phyloP scores from a whole-genome alignment of 2,329 filamentous ascomycete species.

The Phialemonium atrogriseum region DNA sequence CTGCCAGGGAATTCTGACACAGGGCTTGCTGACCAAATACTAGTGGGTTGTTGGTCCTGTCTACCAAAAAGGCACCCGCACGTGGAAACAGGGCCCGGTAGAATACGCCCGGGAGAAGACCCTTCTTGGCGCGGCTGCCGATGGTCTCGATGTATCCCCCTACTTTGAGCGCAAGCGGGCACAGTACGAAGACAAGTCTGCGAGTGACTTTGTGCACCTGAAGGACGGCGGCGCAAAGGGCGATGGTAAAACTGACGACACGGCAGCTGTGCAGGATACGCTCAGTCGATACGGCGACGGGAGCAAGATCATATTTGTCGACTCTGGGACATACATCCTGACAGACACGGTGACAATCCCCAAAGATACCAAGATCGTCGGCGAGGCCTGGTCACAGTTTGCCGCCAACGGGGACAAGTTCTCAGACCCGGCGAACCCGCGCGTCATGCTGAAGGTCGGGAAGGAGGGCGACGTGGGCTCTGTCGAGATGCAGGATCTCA shows the following conservation, averaged over 20 bases:
- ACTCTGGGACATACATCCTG: background rate
- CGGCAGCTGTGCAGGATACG: conserved; percentile 3
- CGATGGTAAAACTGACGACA: conserved; percentile 8
- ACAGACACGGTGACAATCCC: conserved; percentile 19
- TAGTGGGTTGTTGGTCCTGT: conserved; percentile 1
- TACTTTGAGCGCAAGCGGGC: conserved; percentile 6
- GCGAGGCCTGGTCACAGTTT: conserved; percentile 24
- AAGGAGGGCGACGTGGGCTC: conserved; percentile 48
- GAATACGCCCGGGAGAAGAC: background rate
- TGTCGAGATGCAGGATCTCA: conserved; percentile 64
- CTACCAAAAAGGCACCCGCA: too few relatives aligned
- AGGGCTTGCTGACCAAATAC: too few relatives aligned
- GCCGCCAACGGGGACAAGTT: conserved; percentile 13
- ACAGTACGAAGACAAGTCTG: conserved; percentile 6
- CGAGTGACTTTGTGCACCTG: conserved; percentile 8
- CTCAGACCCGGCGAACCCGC: conserved; percentile 28
- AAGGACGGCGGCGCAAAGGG: conserved; percentile 7
- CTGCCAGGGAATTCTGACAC: too few relatives aligned
- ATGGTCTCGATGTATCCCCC: background rate
- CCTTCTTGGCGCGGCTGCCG: background rate
- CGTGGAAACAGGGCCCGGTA: too few relatives aligned
- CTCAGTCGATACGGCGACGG: background rate
- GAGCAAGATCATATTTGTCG: conserved; percentile 3
- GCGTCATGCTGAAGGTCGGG: conserved; percentile 58
- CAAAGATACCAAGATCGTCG: conserved; percentile 23